phyloP scores from a whole-genome alignment of 1,284 basidiomycete genomes.

The Austroboletus niveus region DNA sequence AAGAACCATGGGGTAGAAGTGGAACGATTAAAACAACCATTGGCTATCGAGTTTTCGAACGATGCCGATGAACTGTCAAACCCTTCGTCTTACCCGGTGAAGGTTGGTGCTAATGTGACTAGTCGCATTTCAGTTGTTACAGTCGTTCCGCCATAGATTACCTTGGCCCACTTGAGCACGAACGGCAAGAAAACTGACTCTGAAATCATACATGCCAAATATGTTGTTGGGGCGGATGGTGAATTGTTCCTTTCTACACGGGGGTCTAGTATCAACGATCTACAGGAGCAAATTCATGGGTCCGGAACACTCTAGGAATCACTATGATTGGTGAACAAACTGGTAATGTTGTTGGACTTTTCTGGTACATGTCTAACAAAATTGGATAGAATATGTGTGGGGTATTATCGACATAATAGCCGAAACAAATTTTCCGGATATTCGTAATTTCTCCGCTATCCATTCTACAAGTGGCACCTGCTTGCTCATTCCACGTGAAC shows the following conservation, averaged over 20 bases:
- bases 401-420: background rate
- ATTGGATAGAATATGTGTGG: background rate
- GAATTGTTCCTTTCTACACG: slow-evolving; percentile 2
- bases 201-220: slow-evolving; percentile 41
- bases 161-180: slow-evolving; percentile 24
- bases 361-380: background rate
- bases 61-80: slow-evolving; percentile 42
- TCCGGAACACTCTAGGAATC: slow-evolving; percentile 66
- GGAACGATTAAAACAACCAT: slow-evolving; percentile 54
- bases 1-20: slow-evolving; percentile 48
- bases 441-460: background rate
- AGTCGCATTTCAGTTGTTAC: background rate
- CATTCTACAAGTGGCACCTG: background rate
- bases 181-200: slow-evolving; percentile 23
- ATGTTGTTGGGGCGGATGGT: slow-evolving; percentile 62
- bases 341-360: background rate
- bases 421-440: background rate
- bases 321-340: background rate
- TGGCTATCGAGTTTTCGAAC: slow-evolving; percentile 47
- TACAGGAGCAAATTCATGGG: slow-evolving; percentile 75
- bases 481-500: slow-evolving; percentile 52
- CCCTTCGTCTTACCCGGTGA: slow-evolving; percentile 50
- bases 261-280: background rate
- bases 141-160: slow-evolving; percentile 31
- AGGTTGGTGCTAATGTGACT: slow-evolving; percentile 33